A percentile compares a stretch with the other conserved stretches of the same genome.
Evolutionary conservation across 2,329 filamentous ascomycete species (phyloP).

Genomic region (Onygenales sp.): DNA sequence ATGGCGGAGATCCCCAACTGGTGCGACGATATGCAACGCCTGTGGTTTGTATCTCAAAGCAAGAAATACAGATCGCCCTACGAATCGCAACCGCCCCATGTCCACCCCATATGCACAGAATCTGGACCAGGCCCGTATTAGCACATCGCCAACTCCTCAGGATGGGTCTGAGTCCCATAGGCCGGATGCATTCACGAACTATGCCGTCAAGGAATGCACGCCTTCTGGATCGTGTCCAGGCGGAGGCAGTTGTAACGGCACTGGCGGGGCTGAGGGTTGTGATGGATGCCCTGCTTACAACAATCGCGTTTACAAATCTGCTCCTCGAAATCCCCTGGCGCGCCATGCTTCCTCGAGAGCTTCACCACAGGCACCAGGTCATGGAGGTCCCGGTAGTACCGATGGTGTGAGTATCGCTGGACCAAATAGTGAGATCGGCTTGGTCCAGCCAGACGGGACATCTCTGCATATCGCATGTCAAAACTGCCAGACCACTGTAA

Average conservation of each 20-base stretch:
- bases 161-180: constrained; percentile 21
- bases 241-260: constrained; percentile 90
- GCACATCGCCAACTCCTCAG: constrained; percentile 24
- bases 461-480: constrained; percentile 79
- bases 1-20: constrained; percentile 87
- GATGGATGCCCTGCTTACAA: constrained; percentile 96
- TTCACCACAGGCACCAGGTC: constrained; percentile 21
- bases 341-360: constrained; percentile 20
- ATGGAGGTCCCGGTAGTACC: constrained; percentile 10
- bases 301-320: constrained; percentile 84
- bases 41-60: constrained; percentile 93
- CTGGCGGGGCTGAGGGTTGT: constrained; percentile 88
- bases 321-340: constrained; percentile 39
- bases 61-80: constrained; percentile 80
- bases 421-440: constrained; percentile 2
- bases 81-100: constrained; percentile 73
- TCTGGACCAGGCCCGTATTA: constrained; percentile 10
- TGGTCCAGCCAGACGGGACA: constrained; percentile 16
- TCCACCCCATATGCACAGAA: constrained; percentile 15
- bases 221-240: constrained; percentile 84
- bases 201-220: constrained; percentile 15
- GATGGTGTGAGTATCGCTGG: constrained; percentile 9
- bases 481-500: constrained; percentile 94
- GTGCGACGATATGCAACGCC: constrained; percentile 94
- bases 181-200: constrained; percentile 24